Percentiles rank a stretch among this genome's conserved stretches.
Evolutionary conservation across 129 eudicot genomes (phyloP).

Genomic region (Saposhnikovia divaricata): DNA sequence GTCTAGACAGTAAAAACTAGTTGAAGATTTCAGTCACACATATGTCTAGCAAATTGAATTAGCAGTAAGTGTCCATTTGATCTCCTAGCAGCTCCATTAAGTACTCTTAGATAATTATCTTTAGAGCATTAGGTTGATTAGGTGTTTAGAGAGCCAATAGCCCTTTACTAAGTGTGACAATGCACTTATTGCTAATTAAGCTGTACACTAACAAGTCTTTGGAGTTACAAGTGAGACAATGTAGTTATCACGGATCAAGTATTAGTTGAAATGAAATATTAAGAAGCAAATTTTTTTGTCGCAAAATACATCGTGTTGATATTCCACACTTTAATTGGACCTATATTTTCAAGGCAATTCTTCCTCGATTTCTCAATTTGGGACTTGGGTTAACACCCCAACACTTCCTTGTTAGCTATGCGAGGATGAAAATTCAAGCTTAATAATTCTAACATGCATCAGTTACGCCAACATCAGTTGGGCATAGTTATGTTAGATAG

Average conservation of each 20-base stretch:
- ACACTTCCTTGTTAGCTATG: neutral
- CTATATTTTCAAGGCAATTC: neutral
- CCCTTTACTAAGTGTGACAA: neutral
- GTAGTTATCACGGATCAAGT: neutral
- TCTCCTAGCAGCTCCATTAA: no score
- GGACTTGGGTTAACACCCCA: neutral
- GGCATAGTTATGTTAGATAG: neutral
- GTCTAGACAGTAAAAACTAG: no score
- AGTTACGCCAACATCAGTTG: neutral
- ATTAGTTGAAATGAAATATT: no score
- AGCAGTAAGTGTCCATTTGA: no score
- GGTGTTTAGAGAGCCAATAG: no score
- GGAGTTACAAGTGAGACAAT: neutral
- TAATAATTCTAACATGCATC: neutral
- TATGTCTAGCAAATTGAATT: no score
- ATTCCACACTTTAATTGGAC: neutral
- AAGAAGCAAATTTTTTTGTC: neutral
- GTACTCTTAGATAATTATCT: no score
- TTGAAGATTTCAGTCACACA: no score
- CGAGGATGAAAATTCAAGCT: neutral
- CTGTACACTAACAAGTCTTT: neutral
- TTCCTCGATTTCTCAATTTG: neutral
- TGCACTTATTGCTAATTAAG: neutral
- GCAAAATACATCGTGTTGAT: neutral
- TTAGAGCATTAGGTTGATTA: no score